Conservation (phyloP, 306 rosid species). For the Calophaca sinica region DNA sequence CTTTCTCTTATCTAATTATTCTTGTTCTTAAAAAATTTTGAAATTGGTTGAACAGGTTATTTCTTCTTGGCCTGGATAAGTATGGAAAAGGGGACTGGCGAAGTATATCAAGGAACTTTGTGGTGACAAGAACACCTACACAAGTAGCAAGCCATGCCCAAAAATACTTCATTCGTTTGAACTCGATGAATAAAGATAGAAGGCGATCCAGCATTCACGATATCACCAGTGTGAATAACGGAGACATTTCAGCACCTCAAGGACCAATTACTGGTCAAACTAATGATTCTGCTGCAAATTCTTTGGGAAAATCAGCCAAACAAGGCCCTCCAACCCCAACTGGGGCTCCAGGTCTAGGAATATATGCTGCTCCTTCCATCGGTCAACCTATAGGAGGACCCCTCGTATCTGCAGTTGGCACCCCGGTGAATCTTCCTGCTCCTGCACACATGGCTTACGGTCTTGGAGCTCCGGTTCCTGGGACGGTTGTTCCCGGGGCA, state of each 20-base stretch:
- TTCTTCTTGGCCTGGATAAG: conserved; percentile 85
- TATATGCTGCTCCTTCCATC: conserved; percentile 67
- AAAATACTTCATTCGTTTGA: conserved; percentile 83
- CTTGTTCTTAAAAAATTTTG: background rate
- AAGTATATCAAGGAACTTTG: conserved; percentile 87
- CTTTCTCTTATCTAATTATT: background rate
- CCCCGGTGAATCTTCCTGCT: conserved; percentile 68
- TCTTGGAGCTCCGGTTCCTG: conserved; percentile 62
- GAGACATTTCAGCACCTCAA: conserved; percentile 66
- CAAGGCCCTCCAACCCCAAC: conserved; percentile 62
- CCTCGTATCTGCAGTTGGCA: conserved; percentile 81
- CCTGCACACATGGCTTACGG: conserved; percentile 69
- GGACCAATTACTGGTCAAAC: conserved; percentile 81
- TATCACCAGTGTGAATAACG: conserved; percentile 72
- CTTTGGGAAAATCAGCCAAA: conserved; percentile 57
- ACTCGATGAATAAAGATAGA: conserved; percentile 84
- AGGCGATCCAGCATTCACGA: conserved; percentile 93
- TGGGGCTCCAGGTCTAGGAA: conserved; percentile 58
- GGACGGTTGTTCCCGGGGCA: conserved; percentile 69
- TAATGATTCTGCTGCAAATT: conserved; percentile 58
- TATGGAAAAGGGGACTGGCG: conserved; percentile 95
- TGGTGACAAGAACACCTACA: conserved; percentile 87
- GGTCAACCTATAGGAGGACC: conserved; percentile 86
- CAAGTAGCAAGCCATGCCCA: conserved; percentile 98
- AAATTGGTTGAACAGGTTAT: conserved; percentile 60